Conservation (phyloP, 148 eudicot genomes). For the Heliamphora exappendiculata region DNA sequence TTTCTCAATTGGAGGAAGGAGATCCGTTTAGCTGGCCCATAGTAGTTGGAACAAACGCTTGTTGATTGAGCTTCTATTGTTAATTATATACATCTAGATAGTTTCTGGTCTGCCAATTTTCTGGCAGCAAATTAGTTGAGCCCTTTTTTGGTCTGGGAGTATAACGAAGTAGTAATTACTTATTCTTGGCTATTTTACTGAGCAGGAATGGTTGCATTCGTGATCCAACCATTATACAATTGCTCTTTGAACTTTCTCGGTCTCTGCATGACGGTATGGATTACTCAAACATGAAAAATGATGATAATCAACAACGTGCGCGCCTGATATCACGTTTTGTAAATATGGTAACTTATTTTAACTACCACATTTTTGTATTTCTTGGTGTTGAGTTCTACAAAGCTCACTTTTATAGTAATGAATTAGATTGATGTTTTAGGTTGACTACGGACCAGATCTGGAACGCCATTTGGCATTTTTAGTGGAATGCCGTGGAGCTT, state of each 20-base stretch:
- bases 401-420: background rate
- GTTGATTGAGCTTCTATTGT: background rate
- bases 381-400: background rate
- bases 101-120: constrained; percentile 5
- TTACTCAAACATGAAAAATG: constrained; percentile 36
- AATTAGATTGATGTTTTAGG: constrained; percentile 31
- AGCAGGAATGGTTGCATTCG: constrained; percentile 44
- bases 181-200: constrained; percentile 9
- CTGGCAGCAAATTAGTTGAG: background rate
- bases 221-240: constrained; percentile 45
- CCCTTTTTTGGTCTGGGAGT: background rate
- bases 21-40: no score
- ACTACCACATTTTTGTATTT: background rate
- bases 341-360: constrained; percentile 35
- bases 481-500: constrained; percentile 64
- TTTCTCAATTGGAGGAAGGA: no score
- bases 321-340: constrained; percentile 53
- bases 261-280: constrained; percentile 47
- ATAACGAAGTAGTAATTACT: background rate
- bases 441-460: constrained; percentile 48
- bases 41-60: background rate
- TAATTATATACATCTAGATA: constrained; percentile 3
- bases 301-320: constrained; percentile 43
- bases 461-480: constrained; percentile 59
- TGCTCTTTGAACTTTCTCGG: constrained; percentile 63